Conservation (phyloP, 108 stramenopile species). For the Licmophora abbreviata region DNA sequence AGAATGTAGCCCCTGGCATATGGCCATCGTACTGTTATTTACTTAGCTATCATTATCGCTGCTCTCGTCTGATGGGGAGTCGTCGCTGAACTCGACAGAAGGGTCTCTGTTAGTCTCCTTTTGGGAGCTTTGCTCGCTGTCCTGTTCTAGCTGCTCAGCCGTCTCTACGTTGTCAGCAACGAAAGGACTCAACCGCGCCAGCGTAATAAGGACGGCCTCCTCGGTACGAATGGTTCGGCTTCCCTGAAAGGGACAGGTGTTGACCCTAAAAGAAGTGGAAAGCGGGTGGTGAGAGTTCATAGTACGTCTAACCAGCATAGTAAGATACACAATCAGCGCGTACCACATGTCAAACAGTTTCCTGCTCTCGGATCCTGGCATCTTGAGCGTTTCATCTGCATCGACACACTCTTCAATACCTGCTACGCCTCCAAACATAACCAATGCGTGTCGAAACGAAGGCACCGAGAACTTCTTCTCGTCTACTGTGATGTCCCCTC, state of each 20-base stretch:
- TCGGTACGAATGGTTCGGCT: conserved; percentile 87
- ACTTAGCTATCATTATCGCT: conserved; percentile 13
- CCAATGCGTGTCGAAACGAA: conserved; percentile 66
- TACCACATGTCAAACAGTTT: conserved; percentile 89
- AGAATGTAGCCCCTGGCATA: background rate
- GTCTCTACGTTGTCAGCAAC: conserved; percentile 29
- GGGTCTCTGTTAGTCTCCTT: conserved; percentile 13
- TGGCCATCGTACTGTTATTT: background rate
- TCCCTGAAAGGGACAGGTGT: conserved; percentile 79
- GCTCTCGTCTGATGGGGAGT: conserved; percentile 60
- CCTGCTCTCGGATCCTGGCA: conserved; percentile 72
- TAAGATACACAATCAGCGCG: conserved; percentile 1
- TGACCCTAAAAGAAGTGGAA: conserved; percentile 32
- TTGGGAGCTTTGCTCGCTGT: no score
- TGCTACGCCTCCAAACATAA: conserved; percentile 95
- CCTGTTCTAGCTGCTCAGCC: background rate
- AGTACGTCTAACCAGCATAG: background rate
- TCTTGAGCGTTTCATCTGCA: conserved; percentile 81
- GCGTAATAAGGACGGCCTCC: conserved; percentile 78
- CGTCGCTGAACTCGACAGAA: conserved; percentile 71
- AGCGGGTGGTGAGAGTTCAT: background rate
- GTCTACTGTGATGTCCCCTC: conserved; percentile 78
- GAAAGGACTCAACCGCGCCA: conserved; percentile 60
- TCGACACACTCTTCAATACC: conserved; percentile 96
- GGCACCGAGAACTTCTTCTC: conserved; percentile 62